These are phyloP conservation scores for Trypanosoma cruzi DNA, from an alignment of 208 protist species.

Conservation along the genomic window DNA sequence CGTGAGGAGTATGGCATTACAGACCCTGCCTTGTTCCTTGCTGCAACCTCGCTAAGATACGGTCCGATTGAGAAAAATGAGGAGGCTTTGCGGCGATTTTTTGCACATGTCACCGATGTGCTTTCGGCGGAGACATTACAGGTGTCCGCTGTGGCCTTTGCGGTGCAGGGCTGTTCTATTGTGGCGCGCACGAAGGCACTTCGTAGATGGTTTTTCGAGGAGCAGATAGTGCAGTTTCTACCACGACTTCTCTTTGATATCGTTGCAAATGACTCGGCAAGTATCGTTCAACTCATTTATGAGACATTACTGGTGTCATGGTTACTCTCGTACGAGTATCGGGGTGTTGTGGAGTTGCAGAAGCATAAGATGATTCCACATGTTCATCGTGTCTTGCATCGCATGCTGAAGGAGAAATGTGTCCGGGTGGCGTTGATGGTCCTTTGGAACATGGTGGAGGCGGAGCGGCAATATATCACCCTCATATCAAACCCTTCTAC, in stretches of 20 bases:
- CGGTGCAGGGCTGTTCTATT: slow-evolving; percentile 78
- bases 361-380: slow-evolving; percentile 83
- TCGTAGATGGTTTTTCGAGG: slow-evolving; percentile 72
- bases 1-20: slow-evolving; percentile 44
- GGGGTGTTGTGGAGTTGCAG: slow-evolving; percentile 72
- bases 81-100: slow-evolving; percentile 61
- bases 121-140: slow-evolving; percentile 65
- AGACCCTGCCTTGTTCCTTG: slow-evolving; percentile 80
- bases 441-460: slow-evolving; percentile 82
- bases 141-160: slow-evolving; percentile 65
- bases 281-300: slow-evolving; percentile 87
- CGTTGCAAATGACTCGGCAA: slow-evolving; percentile 73
- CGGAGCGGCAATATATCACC: slow-evolving; percentile 67
- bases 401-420: slow-evolving; percentile 94
- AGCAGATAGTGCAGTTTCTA: slow-evolving; percentile 62
- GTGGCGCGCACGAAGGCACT: slow-evolving; percentile 74
- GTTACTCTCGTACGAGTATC: slow-evolving; percentile 88
- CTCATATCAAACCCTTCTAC: slow-evolving; percentile 50
- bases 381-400: slow-evolving; percentile 85
- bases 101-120: slow-evolving; percentile 44
- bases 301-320: slow-evolving; percentile 76
- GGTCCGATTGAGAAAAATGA: slow-evolving; percentile 48
- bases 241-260: slow-evolving; percentile 83
- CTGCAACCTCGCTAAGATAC: slow-evolving; percentile 69
- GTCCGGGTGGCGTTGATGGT: slow-evolving; percentile 88